phyloP scores from a whole-genome alignment of 2,329 filamentous ascomycete species.

The Pestalotiopsis sp. region DNA sequence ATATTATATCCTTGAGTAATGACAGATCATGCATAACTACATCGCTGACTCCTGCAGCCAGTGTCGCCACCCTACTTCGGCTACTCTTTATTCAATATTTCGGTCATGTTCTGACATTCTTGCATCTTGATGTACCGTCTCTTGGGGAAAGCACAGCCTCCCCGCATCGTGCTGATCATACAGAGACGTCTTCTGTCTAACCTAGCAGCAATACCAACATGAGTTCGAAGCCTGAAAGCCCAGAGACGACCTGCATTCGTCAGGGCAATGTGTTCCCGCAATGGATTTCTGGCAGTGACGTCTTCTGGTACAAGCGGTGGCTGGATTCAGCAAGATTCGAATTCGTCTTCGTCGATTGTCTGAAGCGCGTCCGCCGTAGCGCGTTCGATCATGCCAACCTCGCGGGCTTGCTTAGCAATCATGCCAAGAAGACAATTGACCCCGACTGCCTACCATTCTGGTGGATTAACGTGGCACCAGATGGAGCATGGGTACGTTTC shows the following conservation, averaged over 20 bases:
- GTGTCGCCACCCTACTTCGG: neutral
- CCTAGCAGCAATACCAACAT: too few species aligned
- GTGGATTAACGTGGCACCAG: slow-evolving; percentile 3
- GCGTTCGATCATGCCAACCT: slow-evolving; percentile 4
- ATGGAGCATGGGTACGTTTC: slow-evolving; percentile 2
- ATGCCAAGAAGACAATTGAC: neutral
- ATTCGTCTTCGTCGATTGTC: slow-evolving; percentile 3
- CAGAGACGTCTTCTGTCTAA: too few species aligned
- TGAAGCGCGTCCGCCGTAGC: neutral
- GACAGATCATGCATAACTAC: neutral
- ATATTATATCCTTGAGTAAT: neutral
- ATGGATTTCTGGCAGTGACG: neutral
- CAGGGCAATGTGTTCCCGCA: neutral
- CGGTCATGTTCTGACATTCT: neutral
- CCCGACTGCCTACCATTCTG: neutral
- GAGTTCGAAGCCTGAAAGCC: neutral
- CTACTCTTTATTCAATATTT: neutral
- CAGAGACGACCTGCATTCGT: neutral
- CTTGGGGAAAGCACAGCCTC: neutral
- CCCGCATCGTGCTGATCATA: neutral
- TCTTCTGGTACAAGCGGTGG: neutral
- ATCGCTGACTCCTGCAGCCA: neutral
- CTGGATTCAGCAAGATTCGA: neutral
- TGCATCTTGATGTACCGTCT: neutral
- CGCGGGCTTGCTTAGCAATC: neutral